Evolutionary conservation across 768 basidiomycete species (phyloP).

Genomic region (Podaxis pistillaris): DNA sequence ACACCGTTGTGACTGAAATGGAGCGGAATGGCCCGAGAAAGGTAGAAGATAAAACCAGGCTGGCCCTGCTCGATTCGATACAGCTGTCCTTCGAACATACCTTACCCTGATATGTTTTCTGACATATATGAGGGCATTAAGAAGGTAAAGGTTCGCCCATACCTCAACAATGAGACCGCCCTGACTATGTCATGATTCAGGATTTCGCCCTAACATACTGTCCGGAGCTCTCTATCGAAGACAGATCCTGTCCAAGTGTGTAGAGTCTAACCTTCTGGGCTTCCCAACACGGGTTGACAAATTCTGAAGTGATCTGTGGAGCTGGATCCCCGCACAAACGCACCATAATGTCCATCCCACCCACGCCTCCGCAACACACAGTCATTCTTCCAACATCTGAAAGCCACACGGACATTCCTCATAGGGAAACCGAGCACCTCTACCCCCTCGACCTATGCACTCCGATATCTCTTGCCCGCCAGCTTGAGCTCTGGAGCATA

Average conservation of each 20-base stretch:
- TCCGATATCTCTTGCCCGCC: neutral
- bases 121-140: neutral
- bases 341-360: neutral
- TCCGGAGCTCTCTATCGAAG: neutral
- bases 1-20: too few species aligned
- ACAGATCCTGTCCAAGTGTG: neutral
- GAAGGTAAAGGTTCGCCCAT: neutral
- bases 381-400: neutral
- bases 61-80: neutral
- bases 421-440: neutral
- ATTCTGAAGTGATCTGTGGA: neutral
- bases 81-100: neutral
- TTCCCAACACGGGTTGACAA: neutral
- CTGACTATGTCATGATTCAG: neutral
- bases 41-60: neutral
- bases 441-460: neutral
- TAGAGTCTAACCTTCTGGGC: neutral
- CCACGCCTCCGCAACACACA: neutral
- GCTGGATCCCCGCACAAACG: too few species aligned
- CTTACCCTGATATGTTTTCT: neutral
- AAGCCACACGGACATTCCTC: neutral
- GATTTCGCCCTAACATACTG: neutral
- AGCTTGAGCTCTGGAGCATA: neutral
- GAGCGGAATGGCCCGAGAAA: neutral
- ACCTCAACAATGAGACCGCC: neutral